Evolutionary conservation across 768 basidiomycete genomes (phyloP).

Genomic region (Lentinula raphanica): DNA sequence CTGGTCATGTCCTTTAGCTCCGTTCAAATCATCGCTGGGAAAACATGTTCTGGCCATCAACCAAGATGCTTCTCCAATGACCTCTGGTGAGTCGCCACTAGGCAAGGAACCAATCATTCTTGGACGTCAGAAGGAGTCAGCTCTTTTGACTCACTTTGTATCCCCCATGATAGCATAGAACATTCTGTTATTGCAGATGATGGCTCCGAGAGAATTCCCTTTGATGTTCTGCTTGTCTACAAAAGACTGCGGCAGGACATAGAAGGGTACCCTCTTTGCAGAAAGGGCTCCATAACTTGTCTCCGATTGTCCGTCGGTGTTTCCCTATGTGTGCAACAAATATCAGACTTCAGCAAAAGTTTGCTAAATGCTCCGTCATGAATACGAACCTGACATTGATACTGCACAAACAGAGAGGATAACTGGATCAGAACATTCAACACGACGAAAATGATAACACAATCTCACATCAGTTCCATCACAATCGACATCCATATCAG

Average conservation of each 20-base stretch:
- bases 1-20: constrained; percentile 16
- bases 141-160: constrained; percentile 13
- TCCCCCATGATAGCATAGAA: constrained; percentile 24
- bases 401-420: background rate
- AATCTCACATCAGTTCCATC: constrained; percentile 18
- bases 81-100: constrained; percentile 19
- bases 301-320: constrained; percentile 16
- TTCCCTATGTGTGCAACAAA: constrained; percentile 10
- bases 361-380: too few relatives aligned
- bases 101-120: background rate
- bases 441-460: background rate
- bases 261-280: constrained; percentile 19
- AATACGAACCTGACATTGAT: constrained; percentile 3
- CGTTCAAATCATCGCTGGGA: constrained; percentile 15
- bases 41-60: constrained; percentile 21
- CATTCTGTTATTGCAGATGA: constrained; percentile 21
- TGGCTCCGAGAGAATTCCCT: constrained; percentile 19
- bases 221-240: constrained; percentile 9
- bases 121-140: background rate
- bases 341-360: background rate
- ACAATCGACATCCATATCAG: constrained; percentile 23
- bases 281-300: constrained; percentile 21
- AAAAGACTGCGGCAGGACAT: constrained; percentile 19
- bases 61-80: constrained; percentile 22
- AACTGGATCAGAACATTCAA: background rate